Percentiles rank a stretch among this genome's conserved stretches.
These are phyloP conservation scores for Metarhizium sp. DNA, from an alignment of 2,329 filamentous ascomycete genomes.

Conservation along the genomic window DNA sequence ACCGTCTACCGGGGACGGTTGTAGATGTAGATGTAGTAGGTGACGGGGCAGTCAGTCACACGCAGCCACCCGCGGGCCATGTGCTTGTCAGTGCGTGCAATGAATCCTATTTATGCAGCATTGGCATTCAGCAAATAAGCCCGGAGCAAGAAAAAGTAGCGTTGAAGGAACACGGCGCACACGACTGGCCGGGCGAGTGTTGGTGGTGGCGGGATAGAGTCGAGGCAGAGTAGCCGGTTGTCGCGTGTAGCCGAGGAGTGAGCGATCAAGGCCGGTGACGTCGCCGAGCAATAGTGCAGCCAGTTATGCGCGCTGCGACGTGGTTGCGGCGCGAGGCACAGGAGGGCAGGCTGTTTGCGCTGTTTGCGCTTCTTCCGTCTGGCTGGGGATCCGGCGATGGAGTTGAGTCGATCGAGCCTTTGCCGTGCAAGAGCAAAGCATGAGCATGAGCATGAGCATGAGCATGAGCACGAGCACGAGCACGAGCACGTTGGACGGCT, in stretches of 20 bases:
- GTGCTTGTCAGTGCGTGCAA: constrained; percentile 9
- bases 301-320: background rate
- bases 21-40: background rate
- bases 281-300: background rate
- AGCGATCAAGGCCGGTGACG: background rate
- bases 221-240: constrained; percentile 2
- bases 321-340: background rate
- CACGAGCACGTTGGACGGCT: background rate
- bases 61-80: constrained; percentile 16
- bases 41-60: constrained; percentile 1
- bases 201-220: background rate
- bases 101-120: background rate
- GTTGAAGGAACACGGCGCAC: background rate
- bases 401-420: background rate
- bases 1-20: background rate
- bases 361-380: background rate
- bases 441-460: background rate
- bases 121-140: background rate
- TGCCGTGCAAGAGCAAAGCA: background rate
- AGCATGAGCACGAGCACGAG: background rate
- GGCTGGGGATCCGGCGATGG: background rate
- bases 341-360: background rate
- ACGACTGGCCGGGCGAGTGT: background rate
- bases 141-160: background rate
- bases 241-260: constrained; percentile 3